phyloP scores from a whole-genome alignment of 2,329 filamentous ascomycete species.

The Alternaria brassicae region DNA sequence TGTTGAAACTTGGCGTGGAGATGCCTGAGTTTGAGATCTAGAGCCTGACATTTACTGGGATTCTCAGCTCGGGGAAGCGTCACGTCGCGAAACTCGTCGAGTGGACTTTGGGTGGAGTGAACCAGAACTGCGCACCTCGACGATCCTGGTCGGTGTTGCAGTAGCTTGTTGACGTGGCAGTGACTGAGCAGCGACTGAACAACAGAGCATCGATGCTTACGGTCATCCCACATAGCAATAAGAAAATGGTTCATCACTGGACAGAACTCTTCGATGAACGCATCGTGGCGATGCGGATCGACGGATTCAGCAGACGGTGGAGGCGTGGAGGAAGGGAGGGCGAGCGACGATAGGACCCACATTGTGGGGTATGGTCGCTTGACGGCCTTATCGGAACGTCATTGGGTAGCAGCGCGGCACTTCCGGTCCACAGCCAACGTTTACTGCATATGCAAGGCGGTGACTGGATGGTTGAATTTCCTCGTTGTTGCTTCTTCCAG shows the following conservation, averaged over 20 bases:
- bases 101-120: background rate
- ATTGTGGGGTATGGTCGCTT: slow-evolving; percentile 18
- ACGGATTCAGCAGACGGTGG: slow-evolving; percentile 5
- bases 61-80: background rate
- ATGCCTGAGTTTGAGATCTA: background rate
- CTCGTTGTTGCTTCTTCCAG: slow-evolving; percentile 19
- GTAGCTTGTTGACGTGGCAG: slow-evolving; percentile 26
- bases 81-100: background rate
- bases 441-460: slow-evolving; percentile 33
- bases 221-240: background rate
- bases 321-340: slow-evolving; percentile 12
- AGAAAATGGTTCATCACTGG: background rate
- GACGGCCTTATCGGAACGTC: slow-evolving; percentile 11
- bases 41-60: slow-evolving; percentile 6
- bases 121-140: slow-evolving; percentile 4
- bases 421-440: slow-evolving; percentile 27
- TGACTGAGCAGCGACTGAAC: slow-evolving; percentile 2
- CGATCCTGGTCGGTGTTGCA: slow-evolving; percentile 15
- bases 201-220: background rate
- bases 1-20: slow-evolving; percentile 7
- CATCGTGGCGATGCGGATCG: slow-evolving; percentile 9
- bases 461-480: slow-evolving; percentile 36
- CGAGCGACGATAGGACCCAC: slow-evolving; percentile 14
- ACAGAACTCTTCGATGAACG: background rate
- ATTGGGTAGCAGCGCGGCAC: slow-evolving; percentile 26